Base-by-base conservation (phyloP, 768 basidiomycete genomes). In the Lentinula sp. region DNA sequence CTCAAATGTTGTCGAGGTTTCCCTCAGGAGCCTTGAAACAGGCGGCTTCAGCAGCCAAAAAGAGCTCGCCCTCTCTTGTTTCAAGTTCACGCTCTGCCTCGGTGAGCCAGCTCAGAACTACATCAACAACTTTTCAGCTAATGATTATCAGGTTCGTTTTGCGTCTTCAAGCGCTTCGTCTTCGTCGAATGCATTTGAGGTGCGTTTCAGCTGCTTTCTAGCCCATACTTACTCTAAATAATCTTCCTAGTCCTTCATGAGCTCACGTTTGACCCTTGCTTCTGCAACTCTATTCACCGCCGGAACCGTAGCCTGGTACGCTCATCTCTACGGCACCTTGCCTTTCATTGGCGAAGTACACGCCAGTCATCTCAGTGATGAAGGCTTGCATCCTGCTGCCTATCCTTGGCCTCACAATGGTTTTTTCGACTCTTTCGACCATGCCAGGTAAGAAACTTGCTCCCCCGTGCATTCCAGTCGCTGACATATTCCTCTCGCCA, bases 291-390 rank as follows among this genome's bases (percentile, higher is more conserved):
- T 88, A 61, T 74, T 91, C 71, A 84, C 95, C 51, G 90, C 77
- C 63, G 97, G 97, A 63, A 89, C 96, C 51, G 84, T 97, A 73
- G 93, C 93, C 59, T 97, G 93, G 93, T 99, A 99, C 80, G 88
- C 92, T 68, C 89, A 95, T 73, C 84, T 95, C 61, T 98, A 95
- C 74, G 97, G 95, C 65, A 78, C 84, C 34, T 79, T 95, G 60
- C 93, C 95, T 35, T 93, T 98, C 77, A 69, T 98, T 66, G 86
- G 90, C 62, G 88, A 97, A 75, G 96, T 89, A 5, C 92, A 93
- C 71, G 97, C 97, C 51, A 94, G 91, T 76, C 88, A 90, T 63
- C 88, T 88, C 57, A 92, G 87, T 49, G 97, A 99, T 65, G 94
- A 94, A 66, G 97, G 97, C 63, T 86, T 99, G 43, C 97, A 99